Conservation (phyloP, 345 rosid genomes). For the Garcia nutans region DNA sequence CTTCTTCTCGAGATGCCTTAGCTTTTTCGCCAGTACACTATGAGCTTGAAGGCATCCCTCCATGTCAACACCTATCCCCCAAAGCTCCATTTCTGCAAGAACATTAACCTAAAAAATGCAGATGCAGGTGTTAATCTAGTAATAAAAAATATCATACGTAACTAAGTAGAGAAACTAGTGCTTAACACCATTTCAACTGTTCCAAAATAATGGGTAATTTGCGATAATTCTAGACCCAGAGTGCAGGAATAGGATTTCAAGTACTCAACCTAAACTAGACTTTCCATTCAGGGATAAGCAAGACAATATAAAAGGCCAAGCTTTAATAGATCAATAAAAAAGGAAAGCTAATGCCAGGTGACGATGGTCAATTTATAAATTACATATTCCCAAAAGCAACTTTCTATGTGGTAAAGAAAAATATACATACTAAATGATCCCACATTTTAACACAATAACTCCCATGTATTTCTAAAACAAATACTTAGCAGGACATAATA, state of each 20-base stretch:
- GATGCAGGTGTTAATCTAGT: slow-evolving; percentile 14
- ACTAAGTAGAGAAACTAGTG: slow-evolving; percentile 5
- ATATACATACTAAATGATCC: no score
- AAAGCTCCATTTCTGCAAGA: slow-evolving; percentile 93
- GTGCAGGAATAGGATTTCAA: background rate
- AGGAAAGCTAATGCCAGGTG: background rate
- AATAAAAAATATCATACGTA: slow-evolving; percentile 9
- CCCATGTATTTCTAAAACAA: background rate
- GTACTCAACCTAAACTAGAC: background rate
- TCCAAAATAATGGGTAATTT: background rate
- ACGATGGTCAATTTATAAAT: background rate
- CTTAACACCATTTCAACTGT: background rate
- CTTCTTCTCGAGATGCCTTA: slow-evolving; percentile 75
- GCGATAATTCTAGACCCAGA: background rate
- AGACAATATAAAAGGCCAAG: background rate
- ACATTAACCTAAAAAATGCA: slow-evolving; percentile 61
- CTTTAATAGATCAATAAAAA: background rate
- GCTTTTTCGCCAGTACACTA: slow-evolving; percentile 60
- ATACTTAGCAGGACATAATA: background rate
- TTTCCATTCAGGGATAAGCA: background rate
- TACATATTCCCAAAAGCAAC: background rate
- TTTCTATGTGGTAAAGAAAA: background rate
- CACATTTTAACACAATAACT: background rate
- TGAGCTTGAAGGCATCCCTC: slow-evolving; percentile 82
- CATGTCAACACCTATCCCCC: slow-evolving; percentile 93